These are phyloP conservation scores for Chondrus crispus DNA, from an alignment of 23 red algal species.

Conservation along the genomic window DNA sequence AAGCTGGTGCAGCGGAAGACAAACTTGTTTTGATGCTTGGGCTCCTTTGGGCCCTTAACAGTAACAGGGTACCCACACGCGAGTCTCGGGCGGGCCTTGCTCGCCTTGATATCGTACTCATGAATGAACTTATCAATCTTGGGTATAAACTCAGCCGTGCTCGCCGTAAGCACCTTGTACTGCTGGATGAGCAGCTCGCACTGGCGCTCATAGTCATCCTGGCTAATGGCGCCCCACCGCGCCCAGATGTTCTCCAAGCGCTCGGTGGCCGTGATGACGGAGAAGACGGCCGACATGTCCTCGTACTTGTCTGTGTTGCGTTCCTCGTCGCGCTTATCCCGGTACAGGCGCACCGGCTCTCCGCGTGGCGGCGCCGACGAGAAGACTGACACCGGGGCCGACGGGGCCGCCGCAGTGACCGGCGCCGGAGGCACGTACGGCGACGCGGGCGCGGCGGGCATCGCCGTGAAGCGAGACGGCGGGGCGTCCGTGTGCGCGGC, in stretches of 20 bases:
- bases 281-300: conserved; percentile 60
- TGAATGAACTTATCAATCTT: conserved; percentile 55
- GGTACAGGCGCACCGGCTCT: background rate
- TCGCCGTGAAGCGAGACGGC: no score
- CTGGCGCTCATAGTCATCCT: conserved; percentile 48
- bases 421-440: no score
- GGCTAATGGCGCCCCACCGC: conserved; percentile 41
- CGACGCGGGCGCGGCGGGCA: no score
- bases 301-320: conserved; percentile 43
- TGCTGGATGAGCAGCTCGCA: conserved; percentile 57
- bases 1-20: conserved; percentile 51
- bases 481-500: no score
- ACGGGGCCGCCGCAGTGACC: no score
- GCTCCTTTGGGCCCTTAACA: background rate
- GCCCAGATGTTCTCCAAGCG: conserved; percentile 69
- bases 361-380: conserved; percentile 34
- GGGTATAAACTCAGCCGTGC: conserved; percentile 20
- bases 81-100: conserved; percentile 39
- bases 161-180: conserved; percentile 14
- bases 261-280: conserved; percentile 50
- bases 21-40: conserved; percentile 51
- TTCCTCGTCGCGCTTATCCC: conserved; percentile 42
- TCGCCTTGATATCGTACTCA: conserved; percentile 59
- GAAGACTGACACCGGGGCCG: conserved; percentile 9
- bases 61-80: conserved; percentile 36